Percentiles rank a stretch among this genome's conserved stretches.
These are phyloP conservation scores for Lepidopterella palustris DNA, from an alignment of 495 filamentous ascomycete genomes.

Conservation along the genomic window DNA sequence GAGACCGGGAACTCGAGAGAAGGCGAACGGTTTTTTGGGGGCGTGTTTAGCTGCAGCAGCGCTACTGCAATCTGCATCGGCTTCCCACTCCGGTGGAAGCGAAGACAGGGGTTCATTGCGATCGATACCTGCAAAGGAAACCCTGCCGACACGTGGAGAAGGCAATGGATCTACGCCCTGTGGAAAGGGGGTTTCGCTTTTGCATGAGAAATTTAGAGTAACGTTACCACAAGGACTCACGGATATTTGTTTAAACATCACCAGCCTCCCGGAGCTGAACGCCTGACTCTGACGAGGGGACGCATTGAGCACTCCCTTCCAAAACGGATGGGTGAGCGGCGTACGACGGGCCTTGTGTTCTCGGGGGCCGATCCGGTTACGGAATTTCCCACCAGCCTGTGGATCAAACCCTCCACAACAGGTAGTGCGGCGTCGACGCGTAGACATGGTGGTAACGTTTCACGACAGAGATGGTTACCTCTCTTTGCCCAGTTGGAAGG, in stretches of 20 bases:
- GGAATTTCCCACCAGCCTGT: constrained; percentile 6
- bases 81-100: constrained; percentile 14
- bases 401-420: constrained; percentile 3
- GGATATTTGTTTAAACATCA: neutral
- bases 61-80: constrained; percentile 10
- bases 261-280: neutral
- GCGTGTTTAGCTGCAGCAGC: neutral
- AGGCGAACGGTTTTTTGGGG: neutral
- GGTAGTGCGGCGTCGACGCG: neutral
- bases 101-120: constrained; percentile 3
- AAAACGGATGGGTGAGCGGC: neutral
- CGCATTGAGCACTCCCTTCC: neutral
- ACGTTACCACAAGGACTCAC: neutral
- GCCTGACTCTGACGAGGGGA: neutral
- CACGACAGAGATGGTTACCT: neutral
- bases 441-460: constrained; percentile 11
- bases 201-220: neutral
- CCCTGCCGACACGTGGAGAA: constrained; percentile 21
- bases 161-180: constrained; percentile 10
- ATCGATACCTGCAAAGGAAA: constrained; percentile 12
- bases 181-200: constrained; percentile 9
- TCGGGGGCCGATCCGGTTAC: neutral
- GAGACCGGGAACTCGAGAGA: constrained; percentile 15
- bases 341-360: constrained; percentile 8
- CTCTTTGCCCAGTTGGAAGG: neutral